These are phyloP conservation scores for Debaryomyces fabryi DNA, from an alignment of 1,139 yeast species.

Conservation along the genomic window DNA sequence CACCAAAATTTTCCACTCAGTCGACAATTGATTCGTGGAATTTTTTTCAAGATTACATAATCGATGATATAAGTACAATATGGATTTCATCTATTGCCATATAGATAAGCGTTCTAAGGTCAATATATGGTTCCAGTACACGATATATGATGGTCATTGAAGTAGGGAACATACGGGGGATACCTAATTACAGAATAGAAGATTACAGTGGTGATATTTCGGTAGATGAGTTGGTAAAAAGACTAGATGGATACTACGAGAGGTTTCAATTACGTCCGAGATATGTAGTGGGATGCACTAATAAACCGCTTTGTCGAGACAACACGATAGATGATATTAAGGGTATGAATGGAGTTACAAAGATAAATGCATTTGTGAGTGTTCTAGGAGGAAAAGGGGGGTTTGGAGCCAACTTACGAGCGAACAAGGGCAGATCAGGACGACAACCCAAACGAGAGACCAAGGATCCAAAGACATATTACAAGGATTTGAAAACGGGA, in stretches of 20 bases:
- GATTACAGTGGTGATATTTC: background rate
- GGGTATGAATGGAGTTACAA: background rate
- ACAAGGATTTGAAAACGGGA: constrained; percentile 25
- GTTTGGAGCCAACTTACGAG: constrained; percentile 45
- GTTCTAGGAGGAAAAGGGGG: constrained; percentile 53
- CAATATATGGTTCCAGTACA: background rate
- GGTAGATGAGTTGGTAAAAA: background rate
- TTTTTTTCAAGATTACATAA: constrained; percentile 4
- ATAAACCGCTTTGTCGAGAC: background rate
- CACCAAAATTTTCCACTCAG: constrained; percentile 21
- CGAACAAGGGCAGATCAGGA: constrained; percentile 17
- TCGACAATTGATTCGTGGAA: constrained; percentile 22
- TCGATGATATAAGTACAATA: background rate
- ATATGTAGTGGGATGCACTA: constrained; percentile 2
- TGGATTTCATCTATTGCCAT: background rate
- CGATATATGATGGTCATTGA: background rate
- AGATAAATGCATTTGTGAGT: background rate
- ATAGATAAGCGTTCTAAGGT: background rate
- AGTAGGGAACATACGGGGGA: constrained; percentile 1
- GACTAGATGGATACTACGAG: background rate
- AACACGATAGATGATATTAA: background rate
- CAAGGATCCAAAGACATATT: constrained; percentile 33
- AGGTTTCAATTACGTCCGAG: constrained; percentile 1
- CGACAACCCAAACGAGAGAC: constrained; percentile 28
- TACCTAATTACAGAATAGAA: background rate